These are phyloP conservation scores for Juglanconis juglandina DNA, from an alignment of 2,329 filamentous ascomycete species.

Conservation along the genomic window DNA sequence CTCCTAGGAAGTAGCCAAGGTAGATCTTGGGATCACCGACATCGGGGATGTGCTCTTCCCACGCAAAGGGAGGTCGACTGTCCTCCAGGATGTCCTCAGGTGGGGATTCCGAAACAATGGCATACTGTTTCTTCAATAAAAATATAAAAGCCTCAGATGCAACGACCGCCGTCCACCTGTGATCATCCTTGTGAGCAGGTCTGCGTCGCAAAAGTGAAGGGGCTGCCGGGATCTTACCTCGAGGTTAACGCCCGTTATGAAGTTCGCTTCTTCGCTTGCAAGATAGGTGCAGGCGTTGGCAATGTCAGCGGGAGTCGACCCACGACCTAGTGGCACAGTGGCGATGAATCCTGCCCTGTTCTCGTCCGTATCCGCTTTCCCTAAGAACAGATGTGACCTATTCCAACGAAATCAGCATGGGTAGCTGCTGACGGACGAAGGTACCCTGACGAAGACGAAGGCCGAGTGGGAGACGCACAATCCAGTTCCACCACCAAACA, in stretches of 20 bases:
- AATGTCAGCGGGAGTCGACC: slow-evolving; percentile 60
- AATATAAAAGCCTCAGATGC: neutral
- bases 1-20: too few relatives aligned
- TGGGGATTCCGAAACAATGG: too few relatives aligned
- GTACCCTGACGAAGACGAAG: too few relatives aligned
- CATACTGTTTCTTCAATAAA: too few relatives aligned
- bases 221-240: slow-evolving; percentile 39
- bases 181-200: neutral
- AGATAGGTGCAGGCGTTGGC: slow-evolving; percentile 69
- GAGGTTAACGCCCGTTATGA: slow-evolving; percentile 70
- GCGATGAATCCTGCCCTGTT: slow-evolving; percentile 54
- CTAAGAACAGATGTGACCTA: slow-evolving; percentile 49
- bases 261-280: slow-evolving; percentile 67
- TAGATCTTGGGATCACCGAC: too few relatives aligned
- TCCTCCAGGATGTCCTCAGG: too few relatives aligned
- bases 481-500: slow-evolving; percentile 60
- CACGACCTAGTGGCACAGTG: slow-evolving; percentile 52
- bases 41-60: too few relatives aligned
- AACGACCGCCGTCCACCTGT: slow-evolving; percentile 6
- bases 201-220: neutral
- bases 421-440: neutral
- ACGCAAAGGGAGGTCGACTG: too few relatives aligned
- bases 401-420: neutral
- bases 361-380: slow-evolving; percentile 60
- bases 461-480: slow-evolving; percentile 37